phyloP scores from a whole-genome alignment of 169 alveolate species.

The Plasmodium knowlesi region DNA sequence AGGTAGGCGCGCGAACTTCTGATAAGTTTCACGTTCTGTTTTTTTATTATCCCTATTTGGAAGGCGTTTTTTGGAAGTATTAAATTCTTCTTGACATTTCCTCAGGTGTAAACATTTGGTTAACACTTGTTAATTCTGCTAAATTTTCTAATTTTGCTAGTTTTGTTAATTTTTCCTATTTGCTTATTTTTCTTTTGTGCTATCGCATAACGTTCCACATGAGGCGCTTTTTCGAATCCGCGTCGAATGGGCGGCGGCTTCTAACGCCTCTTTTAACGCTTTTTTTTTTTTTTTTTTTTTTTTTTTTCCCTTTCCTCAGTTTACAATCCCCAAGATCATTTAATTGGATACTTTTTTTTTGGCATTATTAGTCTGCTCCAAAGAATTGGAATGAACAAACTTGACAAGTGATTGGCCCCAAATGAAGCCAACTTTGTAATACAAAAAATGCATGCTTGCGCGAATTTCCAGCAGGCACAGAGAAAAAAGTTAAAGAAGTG shows the following conservation, averaged over 20 bases:
- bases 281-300: neutral
- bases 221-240: neutral
- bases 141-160: neutral
- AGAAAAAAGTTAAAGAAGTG: neutral
- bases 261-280: neutral
- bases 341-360: neutral
- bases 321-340: neutral
- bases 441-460: neutral
- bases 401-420: neutral
- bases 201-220: neutral
- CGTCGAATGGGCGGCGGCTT: neutral
- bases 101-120: slow-evolving; percentile 1
- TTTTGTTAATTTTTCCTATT: neutral
- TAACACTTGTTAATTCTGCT: too few relatives aligned
- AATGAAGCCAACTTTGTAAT: neutral
- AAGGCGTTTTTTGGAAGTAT: slow-evolving; percentile 34
- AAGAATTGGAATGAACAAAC: neutral
- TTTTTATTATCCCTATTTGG: slow-evolving; percentile 75
- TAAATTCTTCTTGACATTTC: slow-evolving; percentile 5
- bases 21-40: slow-evolving; percentile 48
- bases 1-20: neutral
- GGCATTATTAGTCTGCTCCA: neutral
- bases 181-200: slow-evolving; percentile 4
- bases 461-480: neutral
- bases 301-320: neutral